Percentiles rank a stretch among this genome's conserved stretches.
Evolutionary conservation across 2,329 filamentous ascomycete genomes (phyloP).

Genomic region (Cryphonectria radicalis): DNA sequence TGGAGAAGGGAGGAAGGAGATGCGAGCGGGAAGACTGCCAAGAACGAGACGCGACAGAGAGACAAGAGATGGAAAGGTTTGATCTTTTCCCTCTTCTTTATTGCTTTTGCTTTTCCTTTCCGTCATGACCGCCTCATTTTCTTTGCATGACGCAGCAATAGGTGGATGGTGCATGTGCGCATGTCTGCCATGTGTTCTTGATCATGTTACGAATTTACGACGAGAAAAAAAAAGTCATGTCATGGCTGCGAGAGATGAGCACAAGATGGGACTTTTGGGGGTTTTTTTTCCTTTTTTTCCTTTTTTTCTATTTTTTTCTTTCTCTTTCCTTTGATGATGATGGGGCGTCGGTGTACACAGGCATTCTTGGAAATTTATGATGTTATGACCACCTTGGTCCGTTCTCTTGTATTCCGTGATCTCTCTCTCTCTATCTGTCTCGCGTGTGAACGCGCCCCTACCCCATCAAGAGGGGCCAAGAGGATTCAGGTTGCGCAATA

Average conservation of each 20-base stretch:
- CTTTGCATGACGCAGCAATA: neutral
- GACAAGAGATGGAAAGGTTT: neutral
- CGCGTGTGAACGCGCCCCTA: neutral
- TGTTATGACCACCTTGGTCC: neutral
- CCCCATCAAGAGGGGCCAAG: too few relatives aligned
- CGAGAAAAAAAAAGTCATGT: neutral
- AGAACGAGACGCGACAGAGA: neutral
- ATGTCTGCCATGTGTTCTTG: neutral
- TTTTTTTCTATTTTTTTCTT: too few relatives aligned
- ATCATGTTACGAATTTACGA: conserved; percentile 13
- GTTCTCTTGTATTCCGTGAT: neutral
- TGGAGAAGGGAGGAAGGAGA: neutral
- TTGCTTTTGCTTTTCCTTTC: neutral
- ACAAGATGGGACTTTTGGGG: neutral
- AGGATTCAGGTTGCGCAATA: too few relatives aligned
- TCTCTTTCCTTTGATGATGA: neutral
- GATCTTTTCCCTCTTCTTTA: neutral
- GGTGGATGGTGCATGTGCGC: neutral
- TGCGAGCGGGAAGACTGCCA: neutral
- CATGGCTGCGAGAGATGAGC: conserved; percentile 8
- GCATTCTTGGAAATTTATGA: conserved; percentile 7
- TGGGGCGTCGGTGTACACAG: conserved; percentile 12
- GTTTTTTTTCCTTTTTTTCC: neutral
- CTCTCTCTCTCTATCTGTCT: neutral
- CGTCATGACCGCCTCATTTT: neutral